Evolutionary conservation across 805 yeast species (phyloP), one percentile per base, ranked within the genome.

Genomic region (Barnettozyma populi): DNA sequence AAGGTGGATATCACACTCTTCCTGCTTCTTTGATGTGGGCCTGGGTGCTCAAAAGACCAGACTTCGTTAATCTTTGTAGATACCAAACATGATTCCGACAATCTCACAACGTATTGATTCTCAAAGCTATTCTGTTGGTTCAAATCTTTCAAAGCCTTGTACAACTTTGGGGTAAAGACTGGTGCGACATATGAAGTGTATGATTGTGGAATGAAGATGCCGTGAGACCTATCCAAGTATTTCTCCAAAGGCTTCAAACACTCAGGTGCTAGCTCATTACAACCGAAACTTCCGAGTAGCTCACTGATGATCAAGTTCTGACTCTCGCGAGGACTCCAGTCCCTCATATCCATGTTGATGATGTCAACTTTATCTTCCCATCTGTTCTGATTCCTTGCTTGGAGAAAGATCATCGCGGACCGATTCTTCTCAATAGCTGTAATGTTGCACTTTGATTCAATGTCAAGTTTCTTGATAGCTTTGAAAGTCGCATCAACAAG

Each of bases 191-290:
- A 80, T 14, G 85, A 74, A 1, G 81, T 61, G 58, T 84, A 81
- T 6, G 73, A 68, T 45, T 72, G 67, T 11, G 92, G 92, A 34
- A 85, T 83, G 65, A 77, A 81, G 19, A 79, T 64, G 2, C 87
- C 84, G 32, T 62, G 48, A 10, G 55, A 49, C 7, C 62, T 63
- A 20, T 66, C 45, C 63, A 75, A 55, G 64, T 78, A 55, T 42
- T 57, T 52, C 44, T 76, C 74, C 16, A 72, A 57, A 1, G 73
- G 66, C 40, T 68, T 69, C 3, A 88, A 63, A 49, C 94, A 82
- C 62, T 90, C 98, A 0, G 98, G 97, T 8, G 87, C 75, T 16
- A 88, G 71, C 61, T 90, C 97, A 64, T 90, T 92, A 63, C 95
- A 92, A 4, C 96, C 97, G 67, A 92, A 86, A 14, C 96, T 86